Evolutionary conservation across 2,329 filamentous ascomycete genomes (phyloP).

Genomic region (Nemania sp.): DNA sequence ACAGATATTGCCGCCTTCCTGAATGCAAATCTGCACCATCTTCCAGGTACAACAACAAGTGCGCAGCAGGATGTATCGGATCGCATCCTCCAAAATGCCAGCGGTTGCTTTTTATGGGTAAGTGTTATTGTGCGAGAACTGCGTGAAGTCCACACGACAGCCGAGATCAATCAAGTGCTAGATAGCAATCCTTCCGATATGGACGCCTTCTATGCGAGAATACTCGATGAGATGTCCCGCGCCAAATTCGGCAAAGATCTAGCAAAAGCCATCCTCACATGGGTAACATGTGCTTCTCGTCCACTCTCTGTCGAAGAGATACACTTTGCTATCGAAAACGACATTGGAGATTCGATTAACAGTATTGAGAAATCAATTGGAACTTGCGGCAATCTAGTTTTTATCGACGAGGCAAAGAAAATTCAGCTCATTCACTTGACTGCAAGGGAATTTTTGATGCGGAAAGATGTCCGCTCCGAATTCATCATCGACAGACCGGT

Average conservation of each 20-base stretch:
- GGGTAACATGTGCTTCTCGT: slow-evolving; percentile 34
- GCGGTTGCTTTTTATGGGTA: slow-evolving; percentile 40
- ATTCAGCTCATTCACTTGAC: slow-evolving; percentile 38
- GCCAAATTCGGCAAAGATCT: slow-evolving; percentile 32
- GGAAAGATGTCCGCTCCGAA: slow-evolving; percentile 20
- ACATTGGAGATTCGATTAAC: slow-evolving; percentile 35
- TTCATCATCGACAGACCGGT: slow-evolving; percentile 30
- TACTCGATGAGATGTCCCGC: slow-evolving; percentile 32
- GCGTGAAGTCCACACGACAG: slow-evolving; percentile 31
- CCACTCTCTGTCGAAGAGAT: slow-evolving; percentile 34
- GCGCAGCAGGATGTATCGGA: slow-evolving; percentile 21
- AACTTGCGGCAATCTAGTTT: slow-evolving; percentile 37
- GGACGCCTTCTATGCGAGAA: slow-evolving; percentile 36
- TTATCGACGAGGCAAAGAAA: slow-evolving; percentile 30
- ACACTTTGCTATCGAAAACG: slow-evolving; percentile 31
- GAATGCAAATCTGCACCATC: slow-evolving; percentile 25
- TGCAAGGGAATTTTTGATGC: slow-evolving; percentile 35
- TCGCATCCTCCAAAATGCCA: slow-evolving; percentile 32
- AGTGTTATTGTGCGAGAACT: slow-evolving; percentile 35
- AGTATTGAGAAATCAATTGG: slow-evolving; percentile 32
- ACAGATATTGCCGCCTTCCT: slow-evolving; percentile 34
- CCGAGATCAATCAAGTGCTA: slow-evolving; percentile 33
- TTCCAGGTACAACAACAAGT: slow-evolving; percentile 27
- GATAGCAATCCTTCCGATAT: slow-evolving; percentile 35
- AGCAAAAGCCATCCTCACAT: slow-evolving; percentile 34